Percentiles rank a stretch among this genome's conserved stretches.
Conservation (phyloP, 2,329 filamentous ascomycete genomes). For the Diaporthe sp. region DNA sequence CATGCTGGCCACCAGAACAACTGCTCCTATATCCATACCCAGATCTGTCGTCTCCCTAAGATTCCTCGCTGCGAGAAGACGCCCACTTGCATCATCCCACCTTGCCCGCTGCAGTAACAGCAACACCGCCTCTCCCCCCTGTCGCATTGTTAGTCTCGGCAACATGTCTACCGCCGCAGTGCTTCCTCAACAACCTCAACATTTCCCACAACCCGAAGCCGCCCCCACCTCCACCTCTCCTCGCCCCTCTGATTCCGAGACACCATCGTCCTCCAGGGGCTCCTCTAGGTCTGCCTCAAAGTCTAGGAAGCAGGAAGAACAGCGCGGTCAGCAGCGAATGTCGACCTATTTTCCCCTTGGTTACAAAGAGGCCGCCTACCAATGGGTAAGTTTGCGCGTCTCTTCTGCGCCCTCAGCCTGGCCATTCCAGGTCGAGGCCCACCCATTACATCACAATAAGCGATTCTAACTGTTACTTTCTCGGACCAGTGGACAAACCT, state of each 20-base stretch:
- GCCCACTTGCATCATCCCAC: not conserved
- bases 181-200: constrained; percentile 37
- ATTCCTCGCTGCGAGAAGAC: not conserved
- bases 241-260: constrained; percentile 11
- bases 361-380: constrained; percentile 89
- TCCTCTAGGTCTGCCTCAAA: constrained; percentile 23
- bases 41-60: not conserved
- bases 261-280: constrained; percentile 25
- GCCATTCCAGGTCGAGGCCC: constrained; percentile 5
- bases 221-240: constrained; percentile 2
- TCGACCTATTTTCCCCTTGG: constrained; percentile 80
- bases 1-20: constrained; percentile 14
- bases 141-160: constrained; percentile 24
- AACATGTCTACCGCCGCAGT: constrained; percentile 44
- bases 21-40: not conserved
- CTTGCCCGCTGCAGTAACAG: constrained; percentile 21
- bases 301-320: constrained; percentile 18
- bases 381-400: constrained; percentile 76
- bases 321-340: constrained; percentile 55
- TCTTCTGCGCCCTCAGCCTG: not conserved
- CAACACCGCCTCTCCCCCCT: not conserved
- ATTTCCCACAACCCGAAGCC: constrained; percentile 28
- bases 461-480: constrained; percentile 17
- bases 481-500: constrained; percentile 79
- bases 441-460: constrained; percentile 23